phyloP scores from a whole-genome alignment of 441 rosid species.

The Erodium chrysanthum region DNA sequence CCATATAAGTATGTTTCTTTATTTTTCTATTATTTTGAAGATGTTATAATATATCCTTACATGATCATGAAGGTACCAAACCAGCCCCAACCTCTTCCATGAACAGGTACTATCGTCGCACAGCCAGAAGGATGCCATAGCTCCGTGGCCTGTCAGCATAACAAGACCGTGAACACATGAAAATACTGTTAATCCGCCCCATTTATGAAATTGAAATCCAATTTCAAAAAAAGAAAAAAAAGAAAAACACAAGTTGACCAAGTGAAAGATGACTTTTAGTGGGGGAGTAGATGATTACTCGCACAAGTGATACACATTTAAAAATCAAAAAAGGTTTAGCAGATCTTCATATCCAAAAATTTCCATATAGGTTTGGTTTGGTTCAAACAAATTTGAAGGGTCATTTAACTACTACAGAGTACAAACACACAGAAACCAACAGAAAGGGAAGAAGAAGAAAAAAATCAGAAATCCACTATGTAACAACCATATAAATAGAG shows the following conservation, averaged over 20 bases:
- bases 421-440: neutral
- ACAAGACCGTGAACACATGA: conserved; percentile 8
- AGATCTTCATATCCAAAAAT: neutral
- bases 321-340: neutral
- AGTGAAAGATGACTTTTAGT: neutral
- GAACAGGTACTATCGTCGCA: conserved; percentile 42
- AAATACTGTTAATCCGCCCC: conserved; percentile 10
- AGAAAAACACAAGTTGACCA: neutral
- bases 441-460: neutral
- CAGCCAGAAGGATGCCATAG: conserved; percentile 90
- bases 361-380: neutral
- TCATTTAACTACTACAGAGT: neutral
- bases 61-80: conserved; percentile 47
- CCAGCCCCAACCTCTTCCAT: conserved; percentile 76
- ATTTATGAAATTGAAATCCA: neutral
- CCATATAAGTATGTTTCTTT: neutral
- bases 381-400: neutral
- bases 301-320: neutral
- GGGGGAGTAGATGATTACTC: neutral
- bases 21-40: neutral
- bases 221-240: too few relatives aligned
- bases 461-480: neutral
- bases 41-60: conserved; percentile 31
- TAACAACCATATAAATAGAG: neutral
- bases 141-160: conserved; percentile 45